These are phyloP conservation scores for Suillus paluster DNA, from an alignment of 768 basidiomycete species.

Conservation along the genomic window DNA sequence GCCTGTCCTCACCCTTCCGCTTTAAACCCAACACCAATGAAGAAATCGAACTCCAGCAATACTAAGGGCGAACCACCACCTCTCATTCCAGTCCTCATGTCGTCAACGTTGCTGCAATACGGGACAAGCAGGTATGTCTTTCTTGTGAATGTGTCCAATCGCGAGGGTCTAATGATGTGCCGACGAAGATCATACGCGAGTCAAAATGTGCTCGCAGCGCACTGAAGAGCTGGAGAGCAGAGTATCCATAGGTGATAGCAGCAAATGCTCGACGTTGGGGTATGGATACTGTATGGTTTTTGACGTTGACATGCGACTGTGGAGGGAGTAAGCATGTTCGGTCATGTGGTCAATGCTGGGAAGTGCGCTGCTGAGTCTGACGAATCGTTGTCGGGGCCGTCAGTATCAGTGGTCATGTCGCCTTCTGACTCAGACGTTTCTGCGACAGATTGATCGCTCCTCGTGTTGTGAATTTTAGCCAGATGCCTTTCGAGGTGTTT, in stretches of 20 bases:
- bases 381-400: slow-evolving; percentile 18
- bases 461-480: slow-evolving; percentile 50
- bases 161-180: too few relatives aligned
- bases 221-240: slow-evolving; percentile 18
- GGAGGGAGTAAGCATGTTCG: slow-evolving; percentile 60
- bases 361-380: slow-evolving; percentile 13
- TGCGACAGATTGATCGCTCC: slow-evolving; percentile 7
- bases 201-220: slow-evolving; percentile 72
- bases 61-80: too few relatives aligned
- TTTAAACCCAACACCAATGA: too few relatives aligned
- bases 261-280: slow-evolving; percentile 50
- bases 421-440: slow-evolving; percentile 29
- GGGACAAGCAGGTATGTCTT: too few relatives aligned
- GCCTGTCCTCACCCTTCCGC: too few relatives aligned
- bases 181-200: slow-evolving; percentile 87
- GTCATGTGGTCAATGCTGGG: slow-evolving; percentile 57
- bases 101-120: too few relatives aligned
- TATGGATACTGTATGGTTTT: slow-evolving; percentile 62
- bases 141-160: too few relatives aligned
- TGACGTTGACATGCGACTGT: slow-evolving; percentile 41
- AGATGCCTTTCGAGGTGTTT: slow-evolving; percentile 83
- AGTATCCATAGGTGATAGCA: slow-evolving; percentile 10
- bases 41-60: too few relatives aligned
- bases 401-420: slow-evolving; percentile 39
- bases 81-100: too few relatives aligned